Evolutionary conservation across 352 stramenopile species (phyloP).

Genomic region (Phytophthora hybrid): DNA sequence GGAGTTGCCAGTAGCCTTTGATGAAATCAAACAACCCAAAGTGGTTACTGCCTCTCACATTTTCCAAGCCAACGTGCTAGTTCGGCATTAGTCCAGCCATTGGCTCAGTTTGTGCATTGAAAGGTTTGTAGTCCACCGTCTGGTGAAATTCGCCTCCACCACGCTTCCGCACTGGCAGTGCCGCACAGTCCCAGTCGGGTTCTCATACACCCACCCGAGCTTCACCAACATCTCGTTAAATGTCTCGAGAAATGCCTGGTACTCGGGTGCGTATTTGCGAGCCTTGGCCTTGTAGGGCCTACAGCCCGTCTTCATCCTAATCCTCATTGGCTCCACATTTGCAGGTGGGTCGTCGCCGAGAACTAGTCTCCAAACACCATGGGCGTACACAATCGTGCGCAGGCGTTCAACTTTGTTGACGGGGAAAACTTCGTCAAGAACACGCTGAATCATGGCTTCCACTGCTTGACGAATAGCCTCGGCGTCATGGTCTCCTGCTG

Average conservation of each 20-base stretch:
- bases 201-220: conserved; percentile 24
- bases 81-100: conserved; percentile 17
- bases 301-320: conserved; percentile 13
- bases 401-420: conserved; percentile 5
- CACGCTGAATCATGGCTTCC: conserved; percentile 6
- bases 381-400: conserved; percentile 2
- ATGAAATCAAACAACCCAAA: neutral
- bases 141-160: conserved; percentile 7
- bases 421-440: conserved; percentile 13
- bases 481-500: neutral
- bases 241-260: conserved; percentile 24
- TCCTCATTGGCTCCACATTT: conserved; percentile 14
- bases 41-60: conserved; percentile 13
- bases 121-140: conserved; percentile 20
- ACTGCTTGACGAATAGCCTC: conserved; percentile 3
- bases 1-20: conserved; percentile 34
- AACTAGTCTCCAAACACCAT: conserved; percentile 18
- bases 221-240: conserved; percentile 19
- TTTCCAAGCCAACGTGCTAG: conserved; percentile 12
- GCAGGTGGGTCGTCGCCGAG: conserved; percentile 22
- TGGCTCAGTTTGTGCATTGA: conserved; percentile 10
- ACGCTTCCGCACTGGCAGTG: conserved; percentile 10
- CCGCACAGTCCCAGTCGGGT: conserved; percentile 15
- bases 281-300: conserved; percentile 7
- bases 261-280: conserved; percentile 16